Percentiles rank a stretch among this genome's conserved stretches.
Evolutionary conservation across 176 grass and related monocot species (phyloP).

Genomic region (Calamus simplicifolius): DNA sequence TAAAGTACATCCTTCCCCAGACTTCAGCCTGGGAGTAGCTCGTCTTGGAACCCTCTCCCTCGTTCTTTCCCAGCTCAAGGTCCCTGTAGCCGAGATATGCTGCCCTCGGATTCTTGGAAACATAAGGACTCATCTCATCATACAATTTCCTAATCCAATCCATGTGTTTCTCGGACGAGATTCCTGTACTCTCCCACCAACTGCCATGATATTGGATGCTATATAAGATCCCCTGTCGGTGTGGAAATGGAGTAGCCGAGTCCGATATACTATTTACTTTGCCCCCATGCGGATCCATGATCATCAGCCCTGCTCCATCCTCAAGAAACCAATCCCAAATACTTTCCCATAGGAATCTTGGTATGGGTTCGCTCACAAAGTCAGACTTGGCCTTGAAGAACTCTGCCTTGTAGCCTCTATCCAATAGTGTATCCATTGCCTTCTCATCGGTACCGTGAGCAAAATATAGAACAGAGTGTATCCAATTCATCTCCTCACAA

Average conservation of each 20-base stretch:
- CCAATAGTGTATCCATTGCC: not conserved
- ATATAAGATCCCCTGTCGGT: slow-evolving; percentile 45
- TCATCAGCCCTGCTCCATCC: slow-evolving; percentile 35
- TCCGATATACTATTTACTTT: slow-evolving; percentile 25
- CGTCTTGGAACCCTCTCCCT: slow-evolving; percentile 1
- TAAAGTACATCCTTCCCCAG: slow-evolving; percentile 68
- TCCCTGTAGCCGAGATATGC: slow-evolving; percentile 73
- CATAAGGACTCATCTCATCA: slow-evolving; percentile 41
- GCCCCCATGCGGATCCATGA: slow-evolving; percentile 50
- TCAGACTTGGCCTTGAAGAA: not conserved
- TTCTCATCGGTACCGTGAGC: not conserved
- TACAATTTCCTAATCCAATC: slow-evolving; percentile 42
- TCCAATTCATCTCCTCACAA: slow-evolving; percentile 6
- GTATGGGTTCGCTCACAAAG: not conserved
- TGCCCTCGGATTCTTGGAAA: slow-evolving; percentile 39
- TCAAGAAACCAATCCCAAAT: not conserved
- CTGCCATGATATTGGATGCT: slow-evolving; percentile 38
- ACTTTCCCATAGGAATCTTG: not conserved
- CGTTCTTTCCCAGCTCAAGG: slow-evolving; percentile 59
- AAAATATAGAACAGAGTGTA: not conserved
- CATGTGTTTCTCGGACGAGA: slow-evolving; percentile 12
- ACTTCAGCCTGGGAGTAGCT: slow-evolving; percentile 20
- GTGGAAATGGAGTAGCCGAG: slow-evolving; percentile 45
- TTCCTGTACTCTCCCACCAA: slow-evolving; percentile 30
- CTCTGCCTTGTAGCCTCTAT: not conserved